Evolutionary conservation across 441 rosid genomes (phyloP).

Genomic region (Corymbia calophylla): DNA sequence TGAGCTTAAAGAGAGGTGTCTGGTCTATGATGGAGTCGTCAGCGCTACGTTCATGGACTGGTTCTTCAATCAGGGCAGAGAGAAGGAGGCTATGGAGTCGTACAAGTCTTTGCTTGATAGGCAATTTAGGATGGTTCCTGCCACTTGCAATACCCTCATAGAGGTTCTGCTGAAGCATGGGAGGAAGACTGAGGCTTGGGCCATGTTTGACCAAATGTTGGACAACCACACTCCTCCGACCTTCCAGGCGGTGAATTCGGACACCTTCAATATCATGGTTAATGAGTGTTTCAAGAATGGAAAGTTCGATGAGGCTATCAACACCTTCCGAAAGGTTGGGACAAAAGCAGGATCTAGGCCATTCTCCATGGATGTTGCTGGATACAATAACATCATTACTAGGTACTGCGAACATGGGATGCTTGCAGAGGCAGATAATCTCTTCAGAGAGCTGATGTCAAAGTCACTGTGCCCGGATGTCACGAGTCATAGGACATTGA

Average conservation of each 20-base stretch:
- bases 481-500: conserved; percentile 54
- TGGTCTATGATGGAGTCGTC: conserved; percentile 85
- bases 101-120: conserved; percentile 61
- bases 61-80: conserved; percentile 86
- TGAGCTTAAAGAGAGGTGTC: conserved; percentile 71
- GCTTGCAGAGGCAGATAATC: conserved; percentile 63
- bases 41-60: conserved; percentile 87
- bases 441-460: conserved; percentile 40
- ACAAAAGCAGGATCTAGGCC: conserved; percentile 59
- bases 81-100: conserved; percentile 78
- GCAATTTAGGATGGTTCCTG: conserved; percentile 73
- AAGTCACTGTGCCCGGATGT: conserved; percentile 76
- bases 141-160: conserved; percentile 73
- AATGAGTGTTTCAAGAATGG: conserved; percentile 81
- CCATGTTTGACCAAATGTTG: conserved; percentile 71
- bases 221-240: conserved; percentile 87
- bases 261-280: conserved; percentile 72
- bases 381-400: conserved; percentile 66
- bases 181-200: conserved; percentile 52
- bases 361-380: conserved; percentile 76
- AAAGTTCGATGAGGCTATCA: conserved; percentile 44
- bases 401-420: conserved; percentile 69
- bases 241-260: conserved; percentile 71
- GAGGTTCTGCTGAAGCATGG: conserved; percentile 79
- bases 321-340: conserved; percentile 66